These are phyloP conservation scores for Saccharum officinarum DNA, from an alignment of 176 grass and related monocot species.

Conservation along the genomic window DNA sequence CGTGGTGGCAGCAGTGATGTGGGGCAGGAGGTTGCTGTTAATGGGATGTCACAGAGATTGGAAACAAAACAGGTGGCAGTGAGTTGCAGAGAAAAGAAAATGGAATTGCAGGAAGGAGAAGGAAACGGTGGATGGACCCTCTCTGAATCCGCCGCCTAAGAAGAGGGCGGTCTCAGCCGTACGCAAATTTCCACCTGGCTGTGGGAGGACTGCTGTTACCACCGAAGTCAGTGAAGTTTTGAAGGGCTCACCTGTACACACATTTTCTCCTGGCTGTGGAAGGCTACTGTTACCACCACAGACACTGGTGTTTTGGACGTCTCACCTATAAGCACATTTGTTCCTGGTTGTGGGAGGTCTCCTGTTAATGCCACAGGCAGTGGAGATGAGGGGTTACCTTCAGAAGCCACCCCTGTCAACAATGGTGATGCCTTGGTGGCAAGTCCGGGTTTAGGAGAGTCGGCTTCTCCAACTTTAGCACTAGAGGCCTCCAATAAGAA, in stretches of 20 bases:
- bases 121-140: constrained; percentile 50
- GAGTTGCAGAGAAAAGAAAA: constrained; percentile 19
- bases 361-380: neutral
- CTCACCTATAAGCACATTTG: neutral
- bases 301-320: neutral
- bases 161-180: constrained; percentile 44
- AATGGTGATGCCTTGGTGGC: constrained; percentile 9
- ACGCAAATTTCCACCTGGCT: constrained; percentile 55
- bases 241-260: neutral
- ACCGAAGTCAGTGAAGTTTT: neutral
- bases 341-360: neutral
- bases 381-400: neutral
- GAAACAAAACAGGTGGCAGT: neutral
- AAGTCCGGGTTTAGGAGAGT: neutral
- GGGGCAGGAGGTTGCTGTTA: neutral
- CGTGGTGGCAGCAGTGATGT: neutral
- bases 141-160: constrained; percentile 48
- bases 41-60: constrained; percentile 16
- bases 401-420: constrained; percentile 1
- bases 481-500: constrained; percentile 10
- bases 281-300: neutral
- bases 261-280: constrained; percentile 36
- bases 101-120: constrained; percentile 16
- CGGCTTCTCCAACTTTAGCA: neutral
- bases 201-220: constrained; percentile 25